Base-by-base conservation (phyloP, 2,329 filamentous ascomycete species). In the Colletotrichum lindemuthianum region DNA sequence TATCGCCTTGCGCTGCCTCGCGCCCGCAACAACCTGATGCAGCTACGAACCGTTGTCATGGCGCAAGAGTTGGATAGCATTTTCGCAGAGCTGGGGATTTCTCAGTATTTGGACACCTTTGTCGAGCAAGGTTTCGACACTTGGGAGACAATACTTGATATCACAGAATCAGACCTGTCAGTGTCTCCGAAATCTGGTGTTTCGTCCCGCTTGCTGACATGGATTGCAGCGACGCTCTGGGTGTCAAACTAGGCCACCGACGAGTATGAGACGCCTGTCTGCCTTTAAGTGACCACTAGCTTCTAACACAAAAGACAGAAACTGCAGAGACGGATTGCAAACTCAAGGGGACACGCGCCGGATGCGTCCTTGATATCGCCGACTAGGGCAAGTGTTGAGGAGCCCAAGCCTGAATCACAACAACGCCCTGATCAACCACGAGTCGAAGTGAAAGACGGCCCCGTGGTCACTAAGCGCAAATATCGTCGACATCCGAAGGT, bases 131-230 rank as follows among this genome's bases (percentile, higher is more conserved):
- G 92, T 3, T 96, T 96, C 75, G 92, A 96, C 75, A 88, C 89
- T 10, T 95, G 92, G 92, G 90, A 93, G 39, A 93, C 90, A 1
- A 89, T 95, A 59, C 82, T 93, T 54, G 92, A 95, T 73, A 93
- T 96, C 58, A 93, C 92, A 66, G 92, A 95, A 76, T 91, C 90
- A 32, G 92, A 96, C 72, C 82, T 96, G 90, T 93, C 77, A 75
- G 88, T 79, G 73, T 11, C 49, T 16, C 3, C 11, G 8, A 24
- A 24, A 10, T 6, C 10, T 16, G n/a, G 48, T 15, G 15, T 50
- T 11, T 13, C 16, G 15, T 16, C 5, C n/a, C 4, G 6, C 12
- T 47, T 24, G 36, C 50, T 55, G 4, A 61, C 45, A 24, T 16
- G 33, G 39, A 6, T 8, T 5, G 8, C 36, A 92, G 90, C 66